Conservation (phyloP, 1,284 basidiomycete species). For the Erythrobasidium hasegawianum region DNA sequence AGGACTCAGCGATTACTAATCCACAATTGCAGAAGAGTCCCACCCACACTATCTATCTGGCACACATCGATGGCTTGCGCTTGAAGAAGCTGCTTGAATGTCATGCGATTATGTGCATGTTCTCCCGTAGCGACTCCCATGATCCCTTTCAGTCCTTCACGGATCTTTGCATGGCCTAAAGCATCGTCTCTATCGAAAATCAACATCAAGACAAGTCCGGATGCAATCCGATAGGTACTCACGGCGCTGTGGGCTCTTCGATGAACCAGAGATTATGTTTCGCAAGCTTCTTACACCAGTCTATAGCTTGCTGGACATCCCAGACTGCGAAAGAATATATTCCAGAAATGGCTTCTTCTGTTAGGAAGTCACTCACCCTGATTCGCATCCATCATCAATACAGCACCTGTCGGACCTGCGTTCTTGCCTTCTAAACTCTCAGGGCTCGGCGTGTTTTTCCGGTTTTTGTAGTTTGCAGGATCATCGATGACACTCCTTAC, state of each 20-base stretch:
- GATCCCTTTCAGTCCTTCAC: conserved; percentile 72
- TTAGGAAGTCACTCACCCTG: conserved; percentile 59
- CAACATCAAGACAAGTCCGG: too few relatives aligned
- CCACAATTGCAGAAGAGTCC: too few relatives aligned
- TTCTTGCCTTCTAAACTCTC: conserved; percentile 69
- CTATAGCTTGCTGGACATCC: conserved; percentile 88
- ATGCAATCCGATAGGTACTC: too few relatives aligned
- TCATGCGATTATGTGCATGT: conserved; percentile 86
- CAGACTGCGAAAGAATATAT: too few relatives aligned
- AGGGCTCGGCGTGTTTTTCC: conserved; percentile 35
- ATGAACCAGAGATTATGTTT: conserved; percentile 95
- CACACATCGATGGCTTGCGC: conserved; percentile 89
- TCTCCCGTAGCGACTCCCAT: conserved; percentile 95
- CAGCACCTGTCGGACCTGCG: conserved; percentile 85
- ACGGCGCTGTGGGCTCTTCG: conserved; percentile 86
- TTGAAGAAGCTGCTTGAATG: conserved; percentile 95
- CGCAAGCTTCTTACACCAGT: conserved; percentile 77
- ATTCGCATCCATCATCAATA: conserved; percentile 95
- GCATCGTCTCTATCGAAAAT: conserved; percentile 61
- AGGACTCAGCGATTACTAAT: too few relatives aligned
- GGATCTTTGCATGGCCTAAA: conserved; percentile 72
- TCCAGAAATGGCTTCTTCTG: too few relatives aligned
- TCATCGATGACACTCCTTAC: conserved; percentile 93
- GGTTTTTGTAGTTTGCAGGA: conserved; percentile 54
- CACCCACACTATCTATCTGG: conserved; percentile 66